phyloP scores from a whole-genome alignment of 441 rosid genomes.

The Brassica hybrid region DNA sequence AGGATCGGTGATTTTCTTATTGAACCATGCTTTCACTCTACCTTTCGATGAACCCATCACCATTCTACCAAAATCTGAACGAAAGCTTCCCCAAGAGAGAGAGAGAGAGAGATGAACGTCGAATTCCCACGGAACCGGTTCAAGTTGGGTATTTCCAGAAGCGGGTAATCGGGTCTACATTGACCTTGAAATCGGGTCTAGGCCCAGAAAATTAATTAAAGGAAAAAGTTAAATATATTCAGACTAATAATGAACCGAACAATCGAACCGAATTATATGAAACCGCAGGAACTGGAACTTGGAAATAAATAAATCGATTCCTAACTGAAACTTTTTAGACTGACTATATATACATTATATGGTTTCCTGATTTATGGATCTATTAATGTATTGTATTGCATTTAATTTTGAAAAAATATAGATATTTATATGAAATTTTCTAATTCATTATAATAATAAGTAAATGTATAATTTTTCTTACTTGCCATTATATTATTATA shows the following conservation, averaged over 20 bases:
- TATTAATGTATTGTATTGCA: too few species aligned
- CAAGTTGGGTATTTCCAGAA: background rate
- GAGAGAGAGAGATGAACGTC: conserved; percentile 12
- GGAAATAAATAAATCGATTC: too few species aligned
- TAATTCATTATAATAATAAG: too few species aligned
- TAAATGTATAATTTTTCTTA: too few species aligned
- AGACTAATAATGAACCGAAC: background rate
- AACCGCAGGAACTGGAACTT: background rate
- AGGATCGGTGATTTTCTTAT: conserved; percentile 72
- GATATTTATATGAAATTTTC: too few species aligned
- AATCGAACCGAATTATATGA: background rate
- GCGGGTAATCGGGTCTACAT: conserved; percentile 26
- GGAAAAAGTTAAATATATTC: background rate
- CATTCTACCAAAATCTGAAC: conserved; percentile 16
- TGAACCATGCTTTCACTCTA: conserved; percentile 59
- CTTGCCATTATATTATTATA: too few species aligned
- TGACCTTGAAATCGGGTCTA: background rate
- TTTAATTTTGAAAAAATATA: too few species aligned
- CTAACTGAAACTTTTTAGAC: too few species aligned
- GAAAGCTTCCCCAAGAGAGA: background rate
- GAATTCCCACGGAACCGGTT: conserved; percentile 10
- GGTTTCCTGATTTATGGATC: too few species aligned
- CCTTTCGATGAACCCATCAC: conserved; percentile 48
- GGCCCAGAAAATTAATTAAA: background rate
- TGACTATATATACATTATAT: too few species aligned